phyloP scores from a whole-genome alignment of 192 early-diverging fungal species.

The Coemansia sp. region DNA sequence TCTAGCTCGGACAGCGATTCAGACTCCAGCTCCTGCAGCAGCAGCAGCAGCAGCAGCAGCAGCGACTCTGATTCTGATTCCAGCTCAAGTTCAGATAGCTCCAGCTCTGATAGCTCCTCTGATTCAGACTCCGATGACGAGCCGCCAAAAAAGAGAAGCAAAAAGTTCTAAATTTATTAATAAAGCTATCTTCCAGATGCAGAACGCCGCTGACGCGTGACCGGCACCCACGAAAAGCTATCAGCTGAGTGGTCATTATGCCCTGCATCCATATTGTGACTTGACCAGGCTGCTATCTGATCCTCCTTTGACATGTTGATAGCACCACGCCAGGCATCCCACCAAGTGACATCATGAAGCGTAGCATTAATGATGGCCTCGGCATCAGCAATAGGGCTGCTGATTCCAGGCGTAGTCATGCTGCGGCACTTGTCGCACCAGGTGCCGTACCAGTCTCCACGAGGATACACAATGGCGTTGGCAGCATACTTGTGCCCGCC shows the following conservation, averaged over 20 bases:
- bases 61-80: conserved; percentile 10
- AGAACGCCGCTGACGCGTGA: conserved; percentile 1
- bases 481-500: conserved; percentile 56
- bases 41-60: neutral
- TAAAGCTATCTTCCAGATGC: conserved; percentile 1
- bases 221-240: conserved; percentile 27
- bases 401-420: neutral
- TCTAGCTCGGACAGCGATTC: conserved; percentile 1
- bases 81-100: conserved; percentile 1
- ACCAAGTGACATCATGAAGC: conserved; percentile 31
- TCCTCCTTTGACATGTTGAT: conserved; percentile 46
- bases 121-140: conserved; percentile 19
- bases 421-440: conserved; percentile 39
- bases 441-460: conserved; percentile 54
- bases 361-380: conserved; percentile 35
- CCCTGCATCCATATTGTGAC: conserved; percentile 2
- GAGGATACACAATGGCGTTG: conserved; percentile 50
- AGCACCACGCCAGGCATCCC: conserved; percentile 53
- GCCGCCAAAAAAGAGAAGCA: conserved; percentile 28
- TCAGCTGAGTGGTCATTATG: conserved; percentile 14
- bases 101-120: neutral
- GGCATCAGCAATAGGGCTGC: conserved; percentile 11
- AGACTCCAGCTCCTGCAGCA: conserved; percentile 3
- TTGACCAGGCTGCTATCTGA: conserved; percentile 35
- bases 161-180: neutral